phyloP scores from a whole-genome alignment of 345 rosid species.

The Hypericum androsaemum region DNA sequence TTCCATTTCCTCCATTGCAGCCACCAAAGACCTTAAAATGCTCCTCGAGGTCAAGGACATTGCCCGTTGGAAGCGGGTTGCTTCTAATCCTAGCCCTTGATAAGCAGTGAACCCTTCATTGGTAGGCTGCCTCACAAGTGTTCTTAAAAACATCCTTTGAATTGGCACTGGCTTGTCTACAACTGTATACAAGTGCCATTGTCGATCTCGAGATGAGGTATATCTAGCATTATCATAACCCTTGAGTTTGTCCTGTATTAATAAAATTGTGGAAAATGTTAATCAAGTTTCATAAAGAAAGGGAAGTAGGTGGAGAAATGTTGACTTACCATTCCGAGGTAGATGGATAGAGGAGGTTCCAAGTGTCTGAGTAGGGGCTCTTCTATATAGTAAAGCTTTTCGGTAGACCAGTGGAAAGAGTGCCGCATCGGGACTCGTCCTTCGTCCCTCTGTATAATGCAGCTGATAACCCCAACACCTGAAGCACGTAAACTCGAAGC shows the following conservation, averaged over 20 bases:
- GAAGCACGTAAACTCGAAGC: constrained; percentile 60
- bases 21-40: constrained; percentile 72
- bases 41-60: constrained; percentile 72
- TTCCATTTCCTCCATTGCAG: constrained; percentile 98
- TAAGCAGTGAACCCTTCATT: constrained; percentile 50
- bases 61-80: constrained; percentile 30
- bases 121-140: constrained; percentile 86
- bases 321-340: constrained; percentile 77
- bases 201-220: constrained; percentile 76
- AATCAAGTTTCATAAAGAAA: constrained; percentile 8
- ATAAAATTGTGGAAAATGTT: not conserved
- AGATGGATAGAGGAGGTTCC: constrained; percentile 95
- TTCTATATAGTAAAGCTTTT: constrained; percentile 73
- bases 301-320: not conserved
- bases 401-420: constrained; percentile 86
- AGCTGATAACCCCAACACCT: constrained; percentile 90
- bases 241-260: constrained; percentile 87
- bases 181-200: constrained; percentile 90
- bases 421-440: constrained; percentile 98
- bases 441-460: constrained; percentile 98
- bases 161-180: constrained; percentile 67
- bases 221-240: constrained; percentile 67
- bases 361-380: constrained; percentile 92
- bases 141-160: constrained; percentile 92
- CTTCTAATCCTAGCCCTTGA: constrained; percentile 46